Conservation (phyloP, 345 rosid genomes). For the Brassica cretica region DNA sequence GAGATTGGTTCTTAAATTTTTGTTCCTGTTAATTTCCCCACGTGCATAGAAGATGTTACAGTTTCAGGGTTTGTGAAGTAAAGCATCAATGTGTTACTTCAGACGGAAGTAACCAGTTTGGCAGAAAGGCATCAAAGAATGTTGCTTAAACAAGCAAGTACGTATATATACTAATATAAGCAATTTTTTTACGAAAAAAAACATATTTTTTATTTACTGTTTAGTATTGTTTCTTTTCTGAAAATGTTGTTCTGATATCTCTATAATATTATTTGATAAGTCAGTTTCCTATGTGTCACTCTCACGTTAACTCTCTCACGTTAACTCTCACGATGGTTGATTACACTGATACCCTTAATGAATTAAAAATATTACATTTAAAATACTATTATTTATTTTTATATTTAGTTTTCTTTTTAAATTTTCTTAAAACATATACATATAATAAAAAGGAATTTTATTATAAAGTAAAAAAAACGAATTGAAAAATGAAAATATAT, state of each 20-base stretch:
- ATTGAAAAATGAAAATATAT: too few species aligned
- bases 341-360: too few species aligned
- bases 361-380: too few species aligned
- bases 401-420: too few species aligned
- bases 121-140: conserved; percentile 37
- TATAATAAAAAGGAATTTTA: too few species aligned
- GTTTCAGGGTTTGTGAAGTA: conserved; percentile 40
- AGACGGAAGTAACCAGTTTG: conserved; percentile 26
- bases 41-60: conserved; percentile 5
- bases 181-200: not conserved
- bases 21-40: conserved; percentile 5
- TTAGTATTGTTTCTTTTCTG: not conserved
- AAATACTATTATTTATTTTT: too few species aligned
- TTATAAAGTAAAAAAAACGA: too few species aligned
- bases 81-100: conserved; percentile 47
- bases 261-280: too few species aligned
- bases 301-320: too few species aligned
- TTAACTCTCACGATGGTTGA: too few species aligned
- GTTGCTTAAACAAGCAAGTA: conserved; percentile 17
- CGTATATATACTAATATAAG: not conserved
- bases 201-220: not conserved
- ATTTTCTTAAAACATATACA: too few species aligned
- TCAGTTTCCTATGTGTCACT: too few species aligned
- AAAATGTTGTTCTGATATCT: not conserved
- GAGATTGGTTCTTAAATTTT: conserved; percentile 4